Base-by-base conservation (phyloP, 306 rosid species). In the Abrus precatorius region DNA sequence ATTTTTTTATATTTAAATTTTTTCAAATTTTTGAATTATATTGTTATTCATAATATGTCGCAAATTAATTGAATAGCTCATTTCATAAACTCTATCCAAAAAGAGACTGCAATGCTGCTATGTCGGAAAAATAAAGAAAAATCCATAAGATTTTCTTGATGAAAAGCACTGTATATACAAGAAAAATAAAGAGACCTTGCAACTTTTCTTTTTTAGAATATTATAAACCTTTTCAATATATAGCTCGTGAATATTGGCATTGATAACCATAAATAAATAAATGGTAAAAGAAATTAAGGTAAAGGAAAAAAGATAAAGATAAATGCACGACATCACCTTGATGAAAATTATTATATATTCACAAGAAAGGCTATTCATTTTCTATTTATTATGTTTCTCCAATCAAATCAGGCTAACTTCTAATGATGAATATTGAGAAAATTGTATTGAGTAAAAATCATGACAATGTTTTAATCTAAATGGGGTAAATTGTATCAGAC, bases 321-420 rank as follows among this genome's bases (percentile, higher is more conserved):
- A 27, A 36, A 20, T 1, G 12, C 20, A 40, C 74, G 80, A 78
- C 83, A 43, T 72, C 86, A 72, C 70, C 43, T 63, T 78, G 69
- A 65, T 57, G 83, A 57, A 20, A 73, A 56, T 54, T 57, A 62
- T 55, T 59, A 60, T 41, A 48, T 41, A 20, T 20, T 7, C 33
- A 14, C 20, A 20, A 55, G n/a, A 28, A n/a, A 28, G 3, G 6
- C 6, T 27, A 3, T 54, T 9, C 28, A 27, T 20, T 9, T 14
- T 38, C 1, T 72, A 2, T 54, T 55, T 54, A 20, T 55, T 72
- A 9, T 53, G 12, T 53, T 72, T 52, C 9, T 33, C 20, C 7
- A 2, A 28, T 38, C 55, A 41, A 73, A 27, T 28, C 40, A 13
- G 29, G 29, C 78, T 40, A 29, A 41, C 36, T 41, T 56, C 44